Base-by-base conservation (phyloP, 371 early-diverging fungal species). In the Smittium mucronatum region DNA sequence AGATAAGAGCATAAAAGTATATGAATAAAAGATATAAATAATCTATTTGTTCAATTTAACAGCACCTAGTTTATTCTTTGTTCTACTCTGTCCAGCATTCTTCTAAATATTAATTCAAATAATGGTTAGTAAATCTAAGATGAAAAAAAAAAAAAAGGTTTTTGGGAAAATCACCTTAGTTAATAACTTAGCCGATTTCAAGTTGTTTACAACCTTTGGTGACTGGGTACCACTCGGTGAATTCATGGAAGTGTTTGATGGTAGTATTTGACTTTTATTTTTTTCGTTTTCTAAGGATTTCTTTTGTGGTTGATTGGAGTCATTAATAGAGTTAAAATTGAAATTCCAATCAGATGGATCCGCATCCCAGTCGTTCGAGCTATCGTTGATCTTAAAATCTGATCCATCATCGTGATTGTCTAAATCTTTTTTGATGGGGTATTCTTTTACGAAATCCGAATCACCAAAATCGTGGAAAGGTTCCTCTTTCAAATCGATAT, bases 31-130 rank as follows among this genome's bases (percentile, higher is more conserved):
- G n/a, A 61, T 30, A 61, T 61, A 11, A 30, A 5, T 61, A 16
- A 30, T 30, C n/a, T 33, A 61, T 61, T 61, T 61, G n/a, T n/a
- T 61, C 5, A 61, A n/a, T 61, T 61, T 61, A n/a, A 61, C 32
- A 11, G 63, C 63, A 16, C 63, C 63, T 11, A 61, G 28, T 33
- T 61, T 61, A 28, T 61, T 61, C n/a, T 61, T 61, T 61, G 16
- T n/a, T 30, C 63, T 61, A n/a, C 63, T 61, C 16, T 5, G 16
- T 15, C 63, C n/a, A n/a, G 30, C 63, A 61, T 5, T 5, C 47
- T 47, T 47, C 47, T 47, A 47, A 11, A n/a, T 47, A 47, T 11
- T 11, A 11, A 11, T 11, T 47, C 21, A 21, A 47, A 21, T 47
- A 47, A 47, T 47, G 21, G 47, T 21, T 47, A 47, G 21, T 47